phyloP scores from a whole-genome alignment of 2,329 filamentous ascomycete species.

The Xylariomycetidae sp. region DNA sequence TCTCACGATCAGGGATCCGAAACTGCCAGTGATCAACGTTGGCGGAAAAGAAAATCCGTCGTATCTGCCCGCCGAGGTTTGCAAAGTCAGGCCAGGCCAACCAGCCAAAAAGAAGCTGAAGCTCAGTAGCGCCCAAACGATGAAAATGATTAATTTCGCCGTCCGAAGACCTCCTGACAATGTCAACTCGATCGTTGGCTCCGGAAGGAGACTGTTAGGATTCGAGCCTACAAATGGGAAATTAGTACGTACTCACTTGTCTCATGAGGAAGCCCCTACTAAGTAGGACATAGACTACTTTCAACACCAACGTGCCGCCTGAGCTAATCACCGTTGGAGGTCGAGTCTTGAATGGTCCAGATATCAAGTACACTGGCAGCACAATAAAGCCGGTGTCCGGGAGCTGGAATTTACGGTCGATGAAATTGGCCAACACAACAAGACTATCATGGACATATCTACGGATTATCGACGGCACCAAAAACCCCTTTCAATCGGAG shows the following conservation, averaged over 20 bases:
- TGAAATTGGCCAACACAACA: slow-evolving; percentile 2
- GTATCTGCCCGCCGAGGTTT: slow-evolving; percentile 57
- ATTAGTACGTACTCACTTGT: slow-evolving; percentile 18
- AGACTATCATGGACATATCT: slow-evolving; percentile 5
- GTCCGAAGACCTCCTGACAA: slow-evolving; percentile 53
- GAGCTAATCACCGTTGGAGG: slow-evolving; percentile 6
- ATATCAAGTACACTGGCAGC: background rate
- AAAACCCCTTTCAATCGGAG: too few relatives aligned
- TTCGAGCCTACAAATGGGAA: slow-evolving; percentile 31
- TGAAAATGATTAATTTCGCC: slow-evolving; percentile 57
- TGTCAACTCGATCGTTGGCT: slow-evolving; percentile 47
- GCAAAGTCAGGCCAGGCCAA: slow-evolving; percentile 52
- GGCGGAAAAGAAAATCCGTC: slow-evolving; percentile 47
- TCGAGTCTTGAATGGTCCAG: slow-evolving; percentile 1
- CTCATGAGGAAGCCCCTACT: background rate
- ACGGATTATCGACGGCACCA: too few relatives aligned
- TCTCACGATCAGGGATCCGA: background rate
- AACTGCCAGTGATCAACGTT: slow-evolving; percentile 53
- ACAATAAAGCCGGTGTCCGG: slow-evolving; percentile 1
- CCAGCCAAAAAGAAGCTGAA: slow-evolving; percentile 46
- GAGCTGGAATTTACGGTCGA: slow-evolving; percentile 4
- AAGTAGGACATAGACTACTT: slow-evolving; percentile 1
- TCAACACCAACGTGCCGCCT: slow-evolving; percentile 1
- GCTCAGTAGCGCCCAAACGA: slow-evolving; percentile 48
- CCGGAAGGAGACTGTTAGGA: slow-evolving; percentile 46